Base-by-base conservation (phyloP, 2,329 filamentous ascomycete genomes). In the Ceratocystis lukuohia region DNA sequence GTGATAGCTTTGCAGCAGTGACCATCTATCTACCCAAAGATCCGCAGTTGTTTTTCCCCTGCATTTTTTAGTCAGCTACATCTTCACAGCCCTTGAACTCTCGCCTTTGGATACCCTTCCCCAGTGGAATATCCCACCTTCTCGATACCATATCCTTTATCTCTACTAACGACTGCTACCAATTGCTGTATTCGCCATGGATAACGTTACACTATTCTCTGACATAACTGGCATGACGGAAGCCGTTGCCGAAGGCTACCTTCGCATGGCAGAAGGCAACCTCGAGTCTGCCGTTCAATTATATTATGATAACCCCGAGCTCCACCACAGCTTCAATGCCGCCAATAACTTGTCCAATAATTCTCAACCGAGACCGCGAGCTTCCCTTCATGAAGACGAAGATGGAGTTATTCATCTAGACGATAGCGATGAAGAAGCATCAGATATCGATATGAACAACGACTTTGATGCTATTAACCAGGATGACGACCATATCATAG, bases 281-380 rank as follows among this genome's bases (percentile, higher is more conserved):
- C 79, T 93, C 64, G 86, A 91, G 75, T 88, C 93, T 72, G 94
- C 94, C 30, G 87, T 96, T 71, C 85, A 90, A 72, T 85, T 97
- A 12, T 99, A 86, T 77, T 97, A 91, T 75, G 91, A 95, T 73
- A 94, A 88, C 74, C 89, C 88, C 56, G 91, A 93, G 61, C 83
- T 87, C 69, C 84, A 81, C 70, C 77, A 77, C 56, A 76, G 76
- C 67, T 75, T 82, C 15, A 70, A 76, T 33, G 70, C 76, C 10
- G 71, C 75, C 22, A 69, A 76, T 20, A 70, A 71, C 66, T 70
- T 76, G n/a, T 71, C 76, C 25, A 61, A 17, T 15, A 76, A 33
- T 71, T 74, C 8, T 67, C 74, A 61, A 70, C 69, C 68, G 69
- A 65, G 67, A 70, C 44, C 6, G 53, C 65, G 22, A 67, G 70